phyloP scores from a whole-genome alignment of 305 asterid species.

The Fraxinus albicans region DNA sequence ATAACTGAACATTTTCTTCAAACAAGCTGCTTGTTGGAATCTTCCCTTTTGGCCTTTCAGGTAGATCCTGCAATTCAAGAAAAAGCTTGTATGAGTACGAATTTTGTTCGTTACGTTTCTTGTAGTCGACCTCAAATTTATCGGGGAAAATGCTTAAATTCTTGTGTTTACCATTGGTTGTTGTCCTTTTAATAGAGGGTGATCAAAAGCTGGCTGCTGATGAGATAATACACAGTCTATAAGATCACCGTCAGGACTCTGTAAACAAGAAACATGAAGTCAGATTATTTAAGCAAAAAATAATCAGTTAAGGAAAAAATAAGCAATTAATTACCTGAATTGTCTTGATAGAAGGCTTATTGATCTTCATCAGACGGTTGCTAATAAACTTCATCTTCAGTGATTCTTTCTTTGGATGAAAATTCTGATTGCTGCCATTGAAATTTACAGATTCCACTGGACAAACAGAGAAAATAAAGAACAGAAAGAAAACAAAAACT shows the following conservation, averaged over 20 bases:
- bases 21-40: slow-evolving; percentile 31
- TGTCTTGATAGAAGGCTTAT: slow-evolving; percentile 71
- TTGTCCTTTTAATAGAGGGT: slow-evolving; percentile 66
- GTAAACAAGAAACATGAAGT: slow-evolving; percentile 16
- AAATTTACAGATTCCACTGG: slow-evolving; percentile 39
- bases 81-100: neutral
- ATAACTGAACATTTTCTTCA: slow-evolving; percentile 59
- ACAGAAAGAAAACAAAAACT: slow-evolving; percentile 49
- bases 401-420: slow-evolving; percentile 50
- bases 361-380: slow-evolving; percentile 62
- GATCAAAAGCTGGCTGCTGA: slow-evolving; percentile 90
- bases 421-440: slow-evolving; percentile 44
- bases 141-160: neutral
- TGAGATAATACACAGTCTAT: slow-evolving; percentile 80
- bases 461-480: slow-evolving; percentile 44
- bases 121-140: neutral
- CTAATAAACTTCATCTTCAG: slow-evolving; percentile 46
- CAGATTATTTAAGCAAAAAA: neutral
- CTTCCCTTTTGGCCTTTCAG: slow-evolving; percentile 67
- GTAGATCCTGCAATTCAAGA: slow-evolving; percentile 54
- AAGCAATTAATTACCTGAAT: slow-evolving; percentile 46
- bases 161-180: slow-evolving; percentile 54
- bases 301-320: neutral
- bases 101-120: neutral
- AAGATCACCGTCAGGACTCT: slow-evolving; percentile 89